Conservation (phyloP, 2,329 filamentous ascomycete species). For the Talaromyces piceae region DNA sequence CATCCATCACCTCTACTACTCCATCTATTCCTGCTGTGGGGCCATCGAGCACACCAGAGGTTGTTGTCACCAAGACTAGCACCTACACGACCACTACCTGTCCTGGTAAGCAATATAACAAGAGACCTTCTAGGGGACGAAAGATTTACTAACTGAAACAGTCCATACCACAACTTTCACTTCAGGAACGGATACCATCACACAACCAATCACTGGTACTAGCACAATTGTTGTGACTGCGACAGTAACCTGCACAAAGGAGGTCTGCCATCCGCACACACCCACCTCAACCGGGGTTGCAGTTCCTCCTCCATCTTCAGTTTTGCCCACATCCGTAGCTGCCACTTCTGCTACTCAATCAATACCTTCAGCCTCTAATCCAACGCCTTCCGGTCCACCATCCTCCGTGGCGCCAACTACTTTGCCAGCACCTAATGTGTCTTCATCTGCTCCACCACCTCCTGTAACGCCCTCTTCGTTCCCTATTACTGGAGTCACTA, state of each 20-base stretch:
- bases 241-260: constrained; percentile 11
- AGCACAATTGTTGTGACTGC: constrained; percentile 9
- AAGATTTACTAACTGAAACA: background rate
- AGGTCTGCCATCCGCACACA: constrained; percentile 8
- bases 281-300: background rate
- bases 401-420: background rate
- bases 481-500: background rate
- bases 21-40: background rate
- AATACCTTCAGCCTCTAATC: no score
- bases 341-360: background rate
- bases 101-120: constrained; percentile 6
- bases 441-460: background rate
- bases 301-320: background rate
- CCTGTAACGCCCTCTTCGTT: background rate
- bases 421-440: background rate
- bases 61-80: constrained; percentile 1
- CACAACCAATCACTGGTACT: background rate
- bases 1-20: background rate
- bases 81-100: constrained; percentile 13
- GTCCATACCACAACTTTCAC: constrained; percentile 6
- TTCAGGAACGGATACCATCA: constrained; percentile 7
- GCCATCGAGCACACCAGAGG: background rate
- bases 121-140: background rate
- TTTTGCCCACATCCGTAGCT: background rate
- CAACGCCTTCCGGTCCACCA: background rate